A percentile compares a stretch with the other conserved stretches of the same genome.
These are phyloP conservation scores for Cucurbitaria berberidis DNA, from an alignment of 2,329 filamentous ascomycete genomes.

Conservation along the genomic window DNA sequence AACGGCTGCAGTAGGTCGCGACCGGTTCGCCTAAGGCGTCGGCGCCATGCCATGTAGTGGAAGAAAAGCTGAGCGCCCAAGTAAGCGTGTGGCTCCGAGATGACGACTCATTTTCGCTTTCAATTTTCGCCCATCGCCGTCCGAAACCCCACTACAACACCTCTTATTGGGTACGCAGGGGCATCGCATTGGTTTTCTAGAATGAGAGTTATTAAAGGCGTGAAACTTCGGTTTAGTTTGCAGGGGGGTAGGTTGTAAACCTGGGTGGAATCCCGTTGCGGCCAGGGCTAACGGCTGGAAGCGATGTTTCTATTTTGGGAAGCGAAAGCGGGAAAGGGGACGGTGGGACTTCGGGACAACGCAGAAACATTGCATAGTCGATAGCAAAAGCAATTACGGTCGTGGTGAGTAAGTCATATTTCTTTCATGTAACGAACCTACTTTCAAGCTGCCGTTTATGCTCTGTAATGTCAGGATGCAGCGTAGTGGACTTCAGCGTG, in stretches of 20 bases:
- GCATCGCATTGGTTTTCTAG: neutral
- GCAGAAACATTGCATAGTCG: neutral
- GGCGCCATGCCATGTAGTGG: neutral
- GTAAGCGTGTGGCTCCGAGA: neutral
- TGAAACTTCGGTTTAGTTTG: neutral
- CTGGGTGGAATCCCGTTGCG: neutral
- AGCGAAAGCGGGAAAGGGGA: neutral
- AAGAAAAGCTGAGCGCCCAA: neutral
- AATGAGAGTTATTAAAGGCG: neutral
- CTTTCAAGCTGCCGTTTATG: too few species aligned
- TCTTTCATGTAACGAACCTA: too few species aligned
- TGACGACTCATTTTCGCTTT: neutral
- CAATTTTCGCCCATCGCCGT: neutral
- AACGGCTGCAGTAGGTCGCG: neutral
- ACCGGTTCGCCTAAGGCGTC: neutral
- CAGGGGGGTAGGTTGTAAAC: too few species aligned
- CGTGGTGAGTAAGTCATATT: neutral
- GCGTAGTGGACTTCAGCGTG: too few species aligned
- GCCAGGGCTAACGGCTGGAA: constrained; percentile 8
- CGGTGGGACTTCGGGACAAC: neutral
- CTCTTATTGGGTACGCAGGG: neutral
- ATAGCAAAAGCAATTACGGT: neutral
- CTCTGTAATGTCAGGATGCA: too few species aligned
- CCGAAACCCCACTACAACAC: neutral
- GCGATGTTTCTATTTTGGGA: constrained; percentile 6